phyloP scores from a whole-genome alignment of 805 yeast genomes.

The Saccharomycopsis capsularis region DNA sequence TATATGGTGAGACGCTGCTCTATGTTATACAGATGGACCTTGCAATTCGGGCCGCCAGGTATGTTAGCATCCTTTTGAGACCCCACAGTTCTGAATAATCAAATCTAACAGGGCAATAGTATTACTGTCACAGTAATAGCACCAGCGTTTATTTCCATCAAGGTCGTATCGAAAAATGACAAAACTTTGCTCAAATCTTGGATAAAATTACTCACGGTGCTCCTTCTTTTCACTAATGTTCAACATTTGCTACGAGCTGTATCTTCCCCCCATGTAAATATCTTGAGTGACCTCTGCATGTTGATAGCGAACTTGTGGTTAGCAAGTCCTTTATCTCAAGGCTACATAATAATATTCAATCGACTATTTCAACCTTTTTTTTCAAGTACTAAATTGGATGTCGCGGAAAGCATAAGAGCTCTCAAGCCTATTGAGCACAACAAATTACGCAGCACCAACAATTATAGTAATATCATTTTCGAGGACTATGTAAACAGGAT shows the following conservation, averaged over 20 bases:
- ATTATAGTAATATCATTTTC: not conserved
- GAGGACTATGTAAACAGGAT: not conserved
- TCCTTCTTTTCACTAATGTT: slow-evolving; percentile 2
- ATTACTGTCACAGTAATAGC: not conserved
- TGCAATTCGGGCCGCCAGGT: too few relatives aligned
- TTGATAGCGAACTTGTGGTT: slow-evolving; percentile 16
- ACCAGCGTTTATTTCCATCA: slow-evolving; percentile 12
- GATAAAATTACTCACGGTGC: slow-evolving; percentile 13
- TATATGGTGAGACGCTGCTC: too few relatives aligned
- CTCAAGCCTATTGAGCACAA: not conserved
- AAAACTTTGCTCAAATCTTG: slow-evolving; percentile 16
- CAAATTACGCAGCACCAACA: not conserved
- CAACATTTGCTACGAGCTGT: slow-evolving; percentile 1
- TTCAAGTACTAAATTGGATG: not conserved
- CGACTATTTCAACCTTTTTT: slow-evolving; percentile 18
- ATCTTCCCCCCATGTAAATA: too few relatives aligned
- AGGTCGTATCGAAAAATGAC: slow-evolving; percentile 14
- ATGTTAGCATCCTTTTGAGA: too few relatives aligned
- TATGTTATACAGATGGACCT: too few relatives aligned
- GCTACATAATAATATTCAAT: slow-evolving; percentile 18
- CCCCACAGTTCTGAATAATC: too few relatives aligned
- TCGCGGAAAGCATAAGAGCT: not conserved
- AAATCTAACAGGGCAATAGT: not conserved
- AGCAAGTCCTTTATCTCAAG: slow-evolving; percentile 16
- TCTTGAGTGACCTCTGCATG: not conserved